Percentiles rank a stretch among this genome's conserved stretches.
Evolutionary conservation across 225 moss, liverwort and hornwort species (phyloP).

Genomic region (Takakia lepidozioides): DNA sequence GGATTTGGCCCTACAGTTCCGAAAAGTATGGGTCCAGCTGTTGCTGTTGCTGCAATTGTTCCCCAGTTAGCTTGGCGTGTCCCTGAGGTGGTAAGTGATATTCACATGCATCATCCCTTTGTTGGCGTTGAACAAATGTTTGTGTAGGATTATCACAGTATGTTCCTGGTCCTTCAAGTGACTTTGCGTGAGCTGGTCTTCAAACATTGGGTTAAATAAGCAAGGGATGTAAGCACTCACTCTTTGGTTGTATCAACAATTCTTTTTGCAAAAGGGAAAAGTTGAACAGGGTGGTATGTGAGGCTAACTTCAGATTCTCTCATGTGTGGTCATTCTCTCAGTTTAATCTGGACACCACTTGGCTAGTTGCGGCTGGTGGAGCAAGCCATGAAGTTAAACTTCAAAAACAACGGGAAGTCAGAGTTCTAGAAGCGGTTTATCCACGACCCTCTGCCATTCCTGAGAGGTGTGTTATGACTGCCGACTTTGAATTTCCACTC

Average conservation of each 20-base stretch:
- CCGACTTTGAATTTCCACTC: not conserved
- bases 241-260: too few relatives aligned
- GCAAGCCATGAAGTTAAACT: conserved; percentile 57
- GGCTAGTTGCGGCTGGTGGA: conserved; percentile 82
- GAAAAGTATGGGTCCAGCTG: conserved; percentile 42
- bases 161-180: too few relatives aligned
- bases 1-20: conserved; percentile 61
- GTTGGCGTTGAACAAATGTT: too few relatives aligned
- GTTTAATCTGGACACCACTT: conserved; percentile 58
- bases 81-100: conserved; percentile 67
- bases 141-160: too few relatives aligned
- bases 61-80: conserved; percentile 68
- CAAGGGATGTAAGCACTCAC: too few relatives aligned
- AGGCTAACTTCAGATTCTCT: too few relatives aligned
- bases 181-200: too few relatives aligned
- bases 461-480: conserved; percentile 59
- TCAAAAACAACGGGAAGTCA: conserved; percentile 73
- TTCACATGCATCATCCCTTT: too few relatives aligned
- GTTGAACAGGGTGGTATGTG: too few relatives aligned
- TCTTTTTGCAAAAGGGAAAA: too few relatives aligned
- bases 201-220: too few relatives aligned
- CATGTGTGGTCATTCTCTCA: conserved; percentile 13
- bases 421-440: conserved; percentile 92
- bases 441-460: conserved; percentile 94
- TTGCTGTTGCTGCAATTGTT: conserved; percentile 42